These are phyloP conservation scores for Pontederia crassipes DNA, from an alignment of 176 grass and related monocot species.

Conservation along the genomic window DNA sequence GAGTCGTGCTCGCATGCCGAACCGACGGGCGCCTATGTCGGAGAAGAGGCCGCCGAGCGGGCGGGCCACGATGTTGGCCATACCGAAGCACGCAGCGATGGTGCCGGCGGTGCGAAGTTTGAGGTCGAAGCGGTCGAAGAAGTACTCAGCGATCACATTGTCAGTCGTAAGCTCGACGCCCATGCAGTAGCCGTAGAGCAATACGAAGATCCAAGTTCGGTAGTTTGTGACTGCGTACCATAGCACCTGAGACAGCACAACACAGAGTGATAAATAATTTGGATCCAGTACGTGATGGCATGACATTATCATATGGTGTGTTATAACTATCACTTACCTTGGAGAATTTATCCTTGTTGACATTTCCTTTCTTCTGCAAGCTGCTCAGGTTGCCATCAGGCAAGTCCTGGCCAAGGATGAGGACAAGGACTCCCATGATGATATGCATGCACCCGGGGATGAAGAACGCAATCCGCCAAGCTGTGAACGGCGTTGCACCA, in stretches of 20 bases:
- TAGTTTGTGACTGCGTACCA: constrained; percentile 62
- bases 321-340: constrained; percentile 11
- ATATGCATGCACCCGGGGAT: constrained; percentile 52
- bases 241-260: constrained; percentile 24
- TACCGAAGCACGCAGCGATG: constrained; percentile 82
- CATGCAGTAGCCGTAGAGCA: constrained; percentile 84
- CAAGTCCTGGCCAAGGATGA: constrained; percentile 68
- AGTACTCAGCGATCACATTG: constrained; percentile 93
- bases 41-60: constrained; percentile 55
- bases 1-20: constrained; percentile 65
- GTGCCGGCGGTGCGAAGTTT: constrained; percentile 57
- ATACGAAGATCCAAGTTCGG: constrained; percentile 79
- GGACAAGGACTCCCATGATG: constrained; percentile 52
- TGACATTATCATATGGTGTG: background rate
- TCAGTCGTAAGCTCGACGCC: constrained; percentile 86
- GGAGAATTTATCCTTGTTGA: constrained; percentile 63
- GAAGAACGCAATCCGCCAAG: constrained; percentile 79
- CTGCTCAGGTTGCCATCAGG: constrained; percentile 60
- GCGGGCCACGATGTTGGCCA: constrained; percentile 69
- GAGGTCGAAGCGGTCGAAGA: constrained; percentile 62
- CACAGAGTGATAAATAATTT: background rate
- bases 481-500: constrained; percentile 38
- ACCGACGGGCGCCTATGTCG: constrained; percentile 37
- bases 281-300: background rate
- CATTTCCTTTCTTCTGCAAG: constrained; percentile 51